These are phyloP conservation scores for Xylariales sp. DNA, from an alignment of 2,329 filamentous ascomycete species.

Conservation along the genomic window DNA sequence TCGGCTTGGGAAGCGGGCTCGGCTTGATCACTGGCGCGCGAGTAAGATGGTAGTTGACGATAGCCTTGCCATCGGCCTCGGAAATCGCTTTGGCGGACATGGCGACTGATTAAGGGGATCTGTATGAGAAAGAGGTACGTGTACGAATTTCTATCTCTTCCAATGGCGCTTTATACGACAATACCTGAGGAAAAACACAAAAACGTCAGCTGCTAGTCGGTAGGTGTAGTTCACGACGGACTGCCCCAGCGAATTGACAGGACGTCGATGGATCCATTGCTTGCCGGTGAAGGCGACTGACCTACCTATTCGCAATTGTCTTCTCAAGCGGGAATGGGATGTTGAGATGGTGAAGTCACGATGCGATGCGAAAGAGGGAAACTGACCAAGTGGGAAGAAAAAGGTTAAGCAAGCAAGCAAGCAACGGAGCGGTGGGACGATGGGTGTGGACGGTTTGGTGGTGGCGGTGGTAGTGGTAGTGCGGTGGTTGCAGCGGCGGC, in stretches of 20 bases:
- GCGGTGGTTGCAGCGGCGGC: conserved; percentile 23
- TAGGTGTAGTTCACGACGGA: conserved; percentile 10
- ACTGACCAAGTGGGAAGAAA: conserved; percentile 36
- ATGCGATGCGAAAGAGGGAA: conserved; percentile 30
- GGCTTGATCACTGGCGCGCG: conserved; percentile 98
- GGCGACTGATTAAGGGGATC: conserved; percentile 51
- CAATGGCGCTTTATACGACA: conserved; percentile 32
- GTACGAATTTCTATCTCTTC: conserved; percentile 39
- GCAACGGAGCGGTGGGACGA: conserved; percentile 28
- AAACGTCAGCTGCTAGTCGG: conserved; percentile 40
- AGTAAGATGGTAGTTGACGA: conserved; percentile 99
- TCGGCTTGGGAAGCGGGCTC: conserved; percentile 84
- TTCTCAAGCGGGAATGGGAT: conserved; percentile 41
- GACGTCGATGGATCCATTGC: conserved; percentile 8
- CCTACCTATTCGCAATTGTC: conserved; percentile 35
- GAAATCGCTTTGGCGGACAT: conserved; percentile 98
- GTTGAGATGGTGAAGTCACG: conserved; percentile 39
- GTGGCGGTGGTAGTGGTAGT: conserved; percentile 4
- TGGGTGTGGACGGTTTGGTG: conserved; percentile 11
- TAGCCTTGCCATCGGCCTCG: conserved; percentile 99
- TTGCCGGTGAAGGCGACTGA: conserved; percentile 23
- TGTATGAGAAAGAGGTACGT: conserved; percentile 46
- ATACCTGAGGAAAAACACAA: conserved; percentile 34
- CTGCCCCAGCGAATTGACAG: conserved; percentile 1
- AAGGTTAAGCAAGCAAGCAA: conserved; percentile 25